These are phyloP conservation scores for Alnus glutinosa DNA, from an alignment of 306 rosid species.

Conservation along the genomic window DNA sequence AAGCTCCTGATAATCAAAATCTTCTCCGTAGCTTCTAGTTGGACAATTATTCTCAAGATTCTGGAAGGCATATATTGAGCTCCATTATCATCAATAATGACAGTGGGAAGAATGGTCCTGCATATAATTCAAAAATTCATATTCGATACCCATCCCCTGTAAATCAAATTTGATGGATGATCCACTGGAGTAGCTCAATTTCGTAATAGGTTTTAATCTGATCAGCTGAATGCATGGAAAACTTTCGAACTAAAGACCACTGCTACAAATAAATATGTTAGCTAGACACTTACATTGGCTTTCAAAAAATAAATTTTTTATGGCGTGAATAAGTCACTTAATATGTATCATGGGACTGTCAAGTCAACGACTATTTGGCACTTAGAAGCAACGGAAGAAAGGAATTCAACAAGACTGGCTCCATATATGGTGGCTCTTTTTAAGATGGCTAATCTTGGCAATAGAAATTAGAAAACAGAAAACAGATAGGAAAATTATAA, in stretches of 20 bases:
- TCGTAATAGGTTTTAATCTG: neutral
- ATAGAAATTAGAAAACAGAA: neutral
- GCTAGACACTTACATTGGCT: too few species aligned
- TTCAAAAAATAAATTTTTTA: too few species aligned
- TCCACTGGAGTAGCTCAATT: neutral
- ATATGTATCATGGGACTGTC: too few species aligned
- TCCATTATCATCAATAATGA: neutral
- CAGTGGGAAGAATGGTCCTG: neutral
- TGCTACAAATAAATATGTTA: neutral
- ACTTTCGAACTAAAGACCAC: neutral
- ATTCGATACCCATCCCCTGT: neutral
- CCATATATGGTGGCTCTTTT: neutral
- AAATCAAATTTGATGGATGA: neutral
- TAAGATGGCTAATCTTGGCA: neutral
- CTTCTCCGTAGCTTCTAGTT: neutral
- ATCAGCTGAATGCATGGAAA: neutral
- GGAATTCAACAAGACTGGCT: neutral
- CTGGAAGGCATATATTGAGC: neutral
- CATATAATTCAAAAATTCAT: neutral
- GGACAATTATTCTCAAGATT: neutral
- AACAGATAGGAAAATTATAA: neutral
- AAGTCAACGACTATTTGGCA: neutral
- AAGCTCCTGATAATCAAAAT: neutral
- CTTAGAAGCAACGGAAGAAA: neutral
- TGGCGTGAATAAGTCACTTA: too few species aligned